Evolutionary conservation across 2,329 filamentous ascomycete species (phyloP).

Genomic region (Xylariaceae sp.): DNA sequence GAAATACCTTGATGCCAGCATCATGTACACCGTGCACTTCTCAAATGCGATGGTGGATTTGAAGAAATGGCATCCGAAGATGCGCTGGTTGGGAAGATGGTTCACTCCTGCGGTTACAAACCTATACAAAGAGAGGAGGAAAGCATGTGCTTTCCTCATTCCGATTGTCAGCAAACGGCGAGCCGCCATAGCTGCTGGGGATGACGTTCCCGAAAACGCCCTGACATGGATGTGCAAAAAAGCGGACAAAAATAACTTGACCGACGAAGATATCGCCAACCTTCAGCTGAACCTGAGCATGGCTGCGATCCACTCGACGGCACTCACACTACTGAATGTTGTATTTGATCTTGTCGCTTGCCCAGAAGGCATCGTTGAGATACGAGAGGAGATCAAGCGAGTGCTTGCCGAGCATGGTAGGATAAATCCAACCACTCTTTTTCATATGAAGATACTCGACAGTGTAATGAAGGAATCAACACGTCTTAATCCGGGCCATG

Average conservation of each 20-base stretch:
- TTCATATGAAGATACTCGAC: slow-evolving; percentile 37
- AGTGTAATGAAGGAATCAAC: slow-evolving; percentile 35
- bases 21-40: slow-evolving; percentile 44
- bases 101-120: slow-evolving; percentile 34
- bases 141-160: slow-evolving; percentile 33
- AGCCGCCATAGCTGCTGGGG: slow-evolving; percentile 17
- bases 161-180: slow-evolving; percentile 29
- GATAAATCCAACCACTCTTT: slow-evolving; percentile 31
- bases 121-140: slow-evolving; percentile 29
- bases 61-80: slow-evolving; percentile 25
- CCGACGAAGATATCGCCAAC: slow-evolving; percentile 33
- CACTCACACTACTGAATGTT: slow-evolving; percentile 38
- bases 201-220: slow-evolving; percentile 40
- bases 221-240: slow-evolving; percentile 43
- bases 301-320: slow-evolving; percentile 49
- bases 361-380: slow-evolving; percentile 45
- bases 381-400: slow-evolving; percentile 46
- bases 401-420: slow-evolving; percentile 33
- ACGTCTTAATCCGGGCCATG: slow-evolving; percentile 26
- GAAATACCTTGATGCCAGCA: slow-evolving; percentile 43
- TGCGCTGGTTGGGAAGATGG: slow-evolving; percentile 32
- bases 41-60: slow-evolving; percentile 31
- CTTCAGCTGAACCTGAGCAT: slow-evolving; percentile 42
- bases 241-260: slow-evolving; percentile 28
- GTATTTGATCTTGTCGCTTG: slow-evolving; percentile 47